phyloP scores from a whole-genome alignment of 306 rosid genomes.

The Spatholobus suberectus region DNA sequence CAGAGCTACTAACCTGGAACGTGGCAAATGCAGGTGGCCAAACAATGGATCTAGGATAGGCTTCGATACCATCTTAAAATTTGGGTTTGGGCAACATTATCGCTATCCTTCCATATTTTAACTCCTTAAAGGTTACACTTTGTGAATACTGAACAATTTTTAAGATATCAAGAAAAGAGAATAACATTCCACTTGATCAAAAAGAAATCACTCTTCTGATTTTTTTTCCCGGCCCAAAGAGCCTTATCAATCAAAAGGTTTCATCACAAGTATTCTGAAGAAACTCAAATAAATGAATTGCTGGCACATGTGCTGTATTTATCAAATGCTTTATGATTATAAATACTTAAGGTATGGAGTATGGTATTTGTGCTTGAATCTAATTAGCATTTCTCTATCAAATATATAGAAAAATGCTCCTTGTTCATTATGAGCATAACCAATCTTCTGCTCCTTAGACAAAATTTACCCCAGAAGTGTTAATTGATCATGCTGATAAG shows the following conservation, averaged over 20 bases:
- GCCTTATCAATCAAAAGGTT: background rate
- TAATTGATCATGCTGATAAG: background rate
- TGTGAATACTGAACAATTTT: background rate
- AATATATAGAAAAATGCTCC: conserved; percentile 12
- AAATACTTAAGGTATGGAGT: conserved; percentile 7
- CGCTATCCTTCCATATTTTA: background rate
- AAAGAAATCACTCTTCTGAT: background rate
- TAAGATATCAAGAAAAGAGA: background rate
- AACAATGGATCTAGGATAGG: too few relatives aligned
- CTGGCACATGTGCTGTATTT: conserved; percentile 11
- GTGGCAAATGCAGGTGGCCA: too few relatives aligned
- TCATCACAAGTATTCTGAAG: background rate
- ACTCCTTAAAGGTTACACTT: background rate
- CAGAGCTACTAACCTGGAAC: too few relatives aligned
- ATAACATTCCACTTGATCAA: background rate
- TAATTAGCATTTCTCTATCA: conserved; percentile 14
- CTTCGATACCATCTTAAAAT: too few relatives aligned
- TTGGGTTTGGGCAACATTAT: too few relatives aligned
- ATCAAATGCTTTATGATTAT: conserved; percentile 5
- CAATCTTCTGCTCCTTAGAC: background rate
- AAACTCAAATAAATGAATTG: conserved; percentile 30
- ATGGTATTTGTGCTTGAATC: background rate
- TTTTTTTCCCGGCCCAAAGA: background rate
- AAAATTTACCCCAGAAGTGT: background rate
- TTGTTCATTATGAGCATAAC: background rate